Base-by-base conservation (phyloP, 306 rosid species). In the Prosopis cineraria region DNA sequence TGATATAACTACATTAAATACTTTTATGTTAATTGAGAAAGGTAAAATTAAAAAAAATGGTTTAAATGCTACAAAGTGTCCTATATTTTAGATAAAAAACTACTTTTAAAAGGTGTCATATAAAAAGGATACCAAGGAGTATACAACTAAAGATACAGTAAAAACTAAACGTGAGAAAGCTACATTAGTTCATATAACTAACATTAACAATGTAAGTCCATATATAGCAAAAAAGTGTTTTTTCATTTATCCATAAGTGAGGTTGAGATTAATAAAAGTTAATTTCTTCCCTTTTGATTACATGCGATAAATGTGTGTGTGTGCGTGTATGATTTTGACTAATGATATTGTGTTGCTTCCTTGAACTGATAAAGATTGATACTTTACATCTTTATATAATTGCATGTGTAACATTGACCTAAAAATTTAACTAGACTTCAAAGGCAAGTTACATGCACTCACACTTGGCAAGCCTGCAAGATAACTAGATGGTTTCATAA, bases 401-500 rank as follows among this genome's bases (percentile, higher is more conserved):
- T 22, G 72, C 72, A 22, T 22, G 31, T 22, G 31, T 24, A 66
- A 1, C 17, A 66, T 37, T 66, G 56, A 66, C 65, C 73, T 71
- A 66, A 34, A 36, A 64, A 12, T 24, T 25, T 56, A 56, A 67
- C 52, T 39, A 39, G 45, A 59, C 84, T 84, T 80, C 39, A 74
- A 81, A 80, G 82, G 87, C 82, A 85, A 80, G 85, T 84, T 78
- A 74, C 29, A 52, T 20, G 27, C 59, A 52, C 59, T 52, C 59
- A 20, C 80, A n/a, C 82, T 70, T 77, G 87, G 65, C 88, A 84
- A 37, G 43, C 81, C 88, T 87, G 83, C 80, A 78, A 78, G 67
- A 78, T 80, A 79, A 83, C 75, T 76, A 74, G 84, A 66, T 85
- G 68, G 72, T 77, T 83, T 66, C 77, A 76, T 78, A 73, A 83